phyloP scores from a whole-genome alignment of 2,329 filamentous ascomycete genomes.

The Pseudogymnoascus sp. region DNA sequence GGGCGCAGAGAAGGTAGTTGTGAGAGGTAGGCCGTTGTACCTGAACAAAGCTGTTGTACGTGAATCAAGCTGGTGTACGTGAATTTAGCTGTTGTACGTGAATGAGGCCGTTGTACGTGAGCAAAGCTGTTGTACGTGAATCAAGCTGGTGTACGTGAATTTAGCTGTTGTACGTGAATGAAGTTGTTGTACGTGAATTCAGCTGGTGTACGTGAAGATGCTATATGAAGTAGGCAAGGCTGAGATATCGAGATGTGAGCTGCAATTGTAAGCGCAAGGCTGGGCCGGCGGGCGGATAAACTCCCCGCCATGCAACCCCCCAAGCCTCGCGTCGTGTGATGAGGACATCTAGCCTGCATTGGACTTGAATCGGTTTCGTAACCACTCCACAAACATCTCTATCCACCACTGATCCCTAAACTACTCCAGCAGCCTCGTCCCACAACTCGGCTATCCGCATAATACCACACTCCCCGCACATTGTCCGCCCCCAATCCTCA shows the following conservation, averaged over 20 bases:
- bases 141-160: background rate
- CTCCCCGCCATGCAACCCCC: background rate
- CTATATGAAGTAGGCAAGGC: background rate
- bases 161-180: background rate
- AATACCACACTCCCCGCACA: conserved; percentile 6
- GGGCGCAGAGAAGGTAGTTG: background rate
- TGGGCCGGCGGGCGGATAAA: background rate
- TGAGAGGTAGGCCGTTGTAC: background rate
- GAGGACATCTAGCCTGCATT: background rate
- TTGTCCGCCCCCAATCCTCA: conserved; percentile 9
- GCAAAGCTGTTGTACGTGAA: background rate
- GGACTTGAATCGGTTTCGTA: background rate
- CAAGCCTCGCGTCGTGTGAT: background rate
- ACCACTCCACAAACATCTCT: background rate
- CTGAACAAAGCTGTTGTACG: background rate
- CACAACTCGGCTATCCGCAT: background rate
- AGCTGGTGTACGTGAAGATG: background rate
- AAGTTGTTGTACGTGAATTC: background rate
- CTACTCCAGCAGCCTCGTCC: background rate
- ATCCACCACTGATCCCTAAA: background rate
- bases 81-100: background rate
- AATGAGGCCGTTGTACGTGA: background rate
- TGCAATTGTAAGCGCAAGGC: background rate
- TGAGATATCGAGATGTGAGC: background rate
- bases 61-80: too few relatives aligned